Evolutionary conservation across 2,329 filamentous ascomycete genomes (phyloP), one percentile per base, ranked within the genome.

Genomic region (Sclerotiophoma versabilis): DNA sequence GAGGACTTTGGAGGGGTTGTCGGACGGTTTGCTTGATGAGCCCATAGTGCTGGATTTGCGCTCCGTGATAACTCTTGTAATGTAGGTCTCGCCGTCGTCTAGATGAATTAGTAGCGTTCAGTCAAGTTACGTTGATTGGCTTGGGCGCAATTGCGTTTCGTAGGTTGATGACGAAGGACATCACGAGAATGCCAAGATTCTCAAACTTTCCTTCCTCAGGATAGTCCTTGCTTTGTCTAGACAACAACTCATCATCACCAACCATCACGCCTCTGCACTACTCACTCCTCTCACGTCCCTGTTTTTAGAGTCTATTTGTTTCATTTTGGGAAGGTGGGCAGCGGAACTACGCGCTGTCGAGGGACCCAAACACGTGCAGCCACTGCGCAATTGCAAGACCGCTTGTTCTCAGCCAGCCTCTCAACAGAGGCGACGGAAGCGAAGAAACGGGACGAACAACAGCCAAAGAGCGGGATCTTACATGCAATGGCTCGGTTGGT

Each of bases 1-100:
- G 51, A 75, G 38, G 25, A 76, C 63, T 43, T 70, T 71, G 17
- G 74, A 71, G 29, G 45, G 45, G 19, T 68, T 67, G 43, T 63
- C 38, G 4, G 52, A 58, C 8, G 49, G 8, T 32, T 58, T 66
- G 22, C 39, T 49, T 33, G 37, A 38, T 1, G 48, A 56, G 10
- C 29, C 30, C 53, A 56, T 56, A 9, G 14, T 45, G n/a, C 2
- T 10, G 11, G 6, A n/a, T n/a, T n/a, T n/a, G n/a, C n/a, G n/a
- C n/a, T 17, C 5, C n/a, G 19, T 32, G 9, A 20, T 19, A 22
- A 10, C 5, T 29, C 15, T 27, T 15, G 3, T 19, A 10, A 29
- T 9, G n/a, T 5, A 5, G 8, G 8, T 41, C 5, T 17, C 5
- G 26, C 12, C 4, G 12, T n/a, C n/a, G n/a, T n/a, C n/a, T n/a